These are phyloP conservation scores for Sindora glabra DNA, from an alignment of 306 rosid genomes.

Conservation along the genomic window DNA sequence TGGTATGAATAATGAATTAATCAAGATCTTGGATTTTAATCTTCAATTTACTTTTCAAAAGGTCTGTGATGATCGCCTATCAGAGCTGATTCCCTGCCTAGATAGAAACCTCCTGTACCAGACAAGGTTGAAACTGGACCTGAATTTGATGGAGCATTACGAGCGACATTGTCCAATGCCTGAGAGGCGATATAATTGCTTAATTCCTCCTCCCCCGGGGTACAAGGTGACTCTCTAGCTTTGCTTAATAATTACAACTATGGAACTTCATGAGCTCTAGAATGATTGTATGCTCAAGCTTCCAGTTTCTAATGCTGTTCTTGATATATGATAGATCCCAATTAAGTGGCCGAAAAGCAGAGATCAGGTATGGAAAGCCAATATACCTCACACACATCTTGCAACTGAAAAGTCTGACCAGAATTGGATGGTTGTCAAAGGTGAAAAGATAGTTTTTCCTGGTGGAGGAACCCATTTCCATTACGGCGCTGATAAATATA, in stretches of 20 bases:
- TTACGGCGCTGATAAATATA: conserved; percentile 83
- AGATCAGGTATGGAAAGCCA: conserved; percentile 93
- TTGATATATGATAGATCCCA: conserved; percentile 55
- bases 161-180: conserved; percentile 87
- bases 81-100: conserved; percentile 87
- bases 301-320: conserved; percentile 11
- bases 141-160: conserved; percentile 82
- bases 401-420: conserved; percentile 93
- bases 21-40: too few relatives aligned
- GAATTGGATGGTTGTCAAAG: conserved; percentile 83
- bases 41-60: conserved; percentile 22
- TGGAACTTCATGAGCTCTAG: neutral
- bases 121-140: conserved; percentile 83
- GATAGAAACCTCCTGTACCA: conserved; percentile 87
- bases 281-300: conserved; percentile 8
- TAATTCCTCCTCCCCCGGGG: conserved; percentile 91
- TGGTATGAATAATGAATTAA: conserved; percentile 2
- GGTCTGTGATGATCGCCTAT: conserved; percentile 88
- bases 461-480: conserved; percentile 99
- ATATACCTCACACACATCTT: conserved; percentile 94
- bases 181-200: conserved; percentile 81
- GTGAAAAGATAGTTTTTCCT: conserved; percentile 80
- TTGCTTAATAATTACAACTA: conserved; percentile 6
- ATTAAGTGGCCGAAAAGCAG: conserved; percentile 96
- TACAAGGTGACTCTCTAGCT: conserved; percentile 55